Base-by-base conservation (phyloP, 371 early-diverging fungal genomes). In the Mucor racemosus region DNA sequence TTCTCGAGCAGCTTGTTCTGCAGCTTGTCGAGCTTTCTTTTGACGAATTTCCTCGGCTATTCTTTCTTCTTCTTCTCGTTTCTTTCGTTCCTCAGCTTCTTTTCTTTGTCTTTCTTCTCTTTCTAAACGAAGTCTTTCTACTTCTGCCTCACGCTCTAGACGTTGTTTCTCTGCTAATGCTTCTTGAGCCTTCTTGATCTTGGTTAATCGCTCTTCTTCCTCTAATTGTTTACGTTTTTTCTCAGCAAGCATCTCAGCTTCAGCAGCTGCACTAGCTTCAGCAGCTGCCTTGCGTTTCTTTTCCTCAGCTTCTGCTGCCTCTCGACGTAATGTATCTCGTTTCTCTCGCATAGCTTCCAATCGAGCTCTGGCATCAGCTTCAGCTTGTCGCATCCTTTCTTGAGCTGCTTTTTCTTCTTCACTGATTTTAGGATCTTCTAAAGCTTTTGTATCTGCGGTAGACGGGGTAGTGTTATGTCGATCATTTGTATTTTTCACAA, bases 1-100 rank as follows among this genome's bases (percentile, higher is more conserved):
- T 69, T 82, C 82, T 36, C 58, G 65, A 11, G 80, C 82, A 9
- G 82, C 82, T 35, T 78, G 71, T 50, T 82, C 76, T 31, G 80
- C 78, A 40, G 80, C 82, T 13, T 69, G 19, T 10, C 77, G 60
- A 15, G 75, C 74, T 31, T 69, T 72, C 19, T 54, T 72, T 58
- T 77, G 78, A 15, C 77, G 67, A 34, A 41, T 35, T 57, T 82
- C 78, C 10, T 74, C 76, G 13, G 72, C 76, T n/a, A 62, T 44
- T 19, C 62, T 60, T 50, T 76, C 75, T 13, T 77, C 74, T 59
- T 76, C 72, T 35, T 77, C 73, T 11, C 64, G 55, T 17, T 71
- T 71, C 58, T 71, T 59, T 5, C 64, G 60, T 21, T 66, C 40
- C 53, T 75, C 74, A 1, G 58, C 61, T 34, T 77, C 78, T 8